Base-by-base conservation (phyloP, 2,329 filamentous ascomycete species). In the Calonectria naviculata region DNA sequence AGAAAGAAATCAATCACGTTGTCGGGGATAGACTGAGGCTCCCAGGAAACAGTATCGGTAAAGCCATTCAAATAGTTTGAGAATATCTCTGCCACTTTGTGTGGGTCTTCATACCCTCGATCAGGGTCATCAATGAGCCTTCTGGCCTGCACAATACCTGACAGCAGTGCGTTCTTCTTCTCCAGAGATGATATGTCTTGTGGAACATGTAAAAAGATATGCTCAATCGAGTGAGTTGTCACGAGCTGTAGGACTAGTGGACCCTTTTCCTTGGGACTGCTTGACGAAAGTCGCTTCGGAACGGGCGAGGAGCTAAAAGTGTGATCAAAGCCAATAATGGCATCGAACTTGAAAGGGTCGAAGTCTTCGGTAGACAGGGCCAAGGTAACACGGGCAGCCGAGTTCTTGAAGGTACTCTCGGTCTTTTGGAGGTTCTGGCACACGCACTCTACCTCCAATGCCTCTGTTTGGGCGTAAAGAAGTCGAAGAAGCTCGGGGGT, bases 271-370 rank as follows among this genome's bases (percentile, higher is more conserved):
- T 72, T 56, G 15, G 52, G 21, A 24, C 74, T 73, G 15, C 72
- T 73, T 21, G 71, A 69, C n/a, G 54, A 56, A 28, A 78, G 60
- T 29, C 73, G 79, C 41, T 17, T 76, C 41, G 78, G 71, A 67
- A 80, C 47, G 71, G 78, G 67, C 4, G 83, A 87, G 15, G 79
- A 80, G 29, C 82, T 81, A 52, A 88, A 89, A 2, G 83, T 84
- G 74, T 87, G 84, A 70, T 91, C 89, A 69, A 88, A 91, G 21
- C 85, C 87, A 68, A 91, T 84, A 56, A 91, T 83, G 15, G 87
- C 82, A 67, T 91, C 87, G 46, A 87, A 85, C 28, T 83, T 81
- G 31, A 79, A 81, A 5, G 82, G 80, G 29, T 86, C 79, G 3
- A 81, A 76, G 5, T 82, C 79, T 38, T 85, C 83, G 1, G 78